Evolutionary conservation across 2,329 filamentous ascomycete genomes (phyloP).

Genomic region (Ceratocystis diversiconidia): DNA sequence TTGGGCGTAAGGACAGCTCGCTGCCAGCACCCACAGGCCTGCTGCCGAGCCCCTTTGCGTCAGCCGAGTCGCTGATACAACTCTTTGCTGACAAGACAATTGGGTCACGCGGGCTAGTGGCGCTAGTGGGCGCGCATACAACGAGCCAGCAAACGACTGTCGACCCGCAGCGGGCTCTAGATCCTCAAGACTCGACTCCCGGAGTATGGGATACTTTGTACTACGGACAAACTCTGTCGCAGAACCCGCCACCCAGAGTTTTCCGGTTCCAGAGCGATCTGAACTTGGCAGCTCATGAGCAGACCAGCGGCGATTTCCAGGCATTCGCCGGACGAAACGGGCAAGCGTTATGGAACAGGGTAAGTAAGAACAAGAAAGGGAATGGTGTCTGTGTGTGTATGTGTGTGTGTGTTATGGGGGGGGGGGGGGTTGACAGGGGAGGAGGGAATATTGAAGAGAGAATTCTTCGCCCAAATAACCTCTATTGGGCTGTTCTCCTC

Average conservation of each 20-base stretch:
- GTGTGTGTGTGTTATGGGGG: no score
- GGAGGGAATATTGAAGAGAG: no score
- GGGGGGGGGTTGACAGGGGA: no score
- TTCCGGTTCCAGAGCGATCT: constrained; percentile 32
- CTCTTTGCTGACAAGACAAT: constrained; percentile 42
- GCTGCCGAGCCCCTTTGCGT: constrained; percentile 31
- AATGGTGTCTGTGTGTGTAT: neutral
- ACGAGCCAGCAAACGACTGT: constrained; percentile 35
- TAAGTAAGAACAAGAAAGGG: constrained; percentile 21
- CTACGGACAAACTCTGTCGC: constrained; percentile 30
- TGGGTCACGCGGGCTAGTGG: constrained; percentile 34
- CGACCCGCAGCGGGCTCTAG: constrained; percentile 28
- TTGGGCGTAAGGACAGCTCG: constrained; percentile 36
- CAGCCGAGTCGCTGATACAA: constrained; percentile 34
- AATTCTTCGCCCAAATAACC: no score
- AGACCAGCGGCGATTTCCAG: constrained; percentile 27
- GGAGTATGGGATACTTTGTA: constrained; percentile 40
- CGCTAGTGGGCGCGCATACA: constrained; percentile 41
- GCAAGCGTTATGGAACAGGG: constrained; percentile 30
- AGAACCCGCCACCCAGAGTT: constrained; percentile 26
- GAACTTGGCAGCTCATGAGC: constrained; percentile 27
- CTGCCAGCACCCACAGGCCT: constrained; percentile 28
- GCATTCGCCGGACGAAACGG: constrained; percentile 26
- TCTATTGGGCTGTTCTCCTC: no score
- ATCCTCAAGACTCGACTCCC: constrained; percentile 38